Percentiles rank a stretch among this genome's conserved stretches.
Conservation (phyloP, 352 stramenopile species). For the Globisporangium cederbergense region DNA sequence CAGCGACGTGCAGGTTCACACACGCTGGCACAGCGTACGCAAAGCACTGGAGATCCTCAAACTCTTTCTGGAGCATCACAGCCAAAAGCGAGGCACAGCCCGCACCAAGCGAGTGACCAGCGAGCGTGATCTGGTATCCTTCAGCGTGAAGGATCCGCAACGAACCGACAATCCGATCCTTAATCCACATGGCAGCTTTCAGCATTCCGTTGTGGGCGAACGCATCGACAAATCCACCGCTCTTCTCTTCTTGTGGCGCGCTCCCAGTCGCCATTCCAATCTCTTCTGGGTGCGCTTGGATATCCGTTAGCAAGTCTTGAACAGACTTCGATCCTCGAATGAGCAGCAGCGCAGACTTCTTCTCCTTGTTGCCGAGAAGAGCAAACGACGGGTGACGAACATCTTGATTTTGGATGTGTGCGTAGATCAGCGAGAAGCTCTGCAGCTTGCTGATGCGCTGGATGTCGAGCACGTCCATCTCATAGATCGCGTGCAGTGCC, state of each 20-base stretch:
- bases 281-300: slow-evolving; percentile 78
- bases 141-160: slow-evolving; percentile 67
- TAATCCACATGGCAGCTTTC: slow-evolving; percentile 86
- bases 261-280: slow-evolving; percentile 46
- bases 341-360: slow-evolving; percentile 71
- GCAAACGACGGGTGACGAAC: slow-evolving; percentile 80
- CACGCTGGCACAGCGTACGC: slow-evolving; percentile 84
- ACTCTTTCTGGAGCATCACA: slow-evolving; percentile 86
- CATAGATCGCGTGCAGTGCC: slow-evolving; percentile 81
- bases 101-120: slow-evolving; percentile 76
- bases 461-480: slow-evolving; percentile 80
- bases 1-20: slow-evolving; percentile 76
- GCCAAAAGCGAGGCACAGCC: slow-evolving; percentile 73
- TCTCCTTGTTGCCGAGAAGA: slow-evolving; percentile 73
- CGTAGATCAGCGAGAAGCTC: slow-evolving; percentile 77
- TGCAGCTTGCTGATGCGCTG: slow-evolving; percentile 79
- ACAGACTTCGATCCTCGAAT: slow-evolving; percentile 86
- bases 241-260: slow-evolving; percentile 34
- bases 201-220: slow-evolving; percentile 88
- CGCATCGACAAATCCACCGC: slow-evolving; percentile 75
- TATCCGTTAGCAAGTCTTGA: slow-evolving; percentile 82
- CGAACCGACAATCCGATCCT: slow-evolving; percentile 74
- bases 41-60: slow-evolving; percentile 77
- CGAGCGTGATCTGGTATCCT: slow-evolving; percentile 81
- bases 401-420: slow-evolving; percentile 78